Conservation (phyloP, 176 grass and related monocot species). For the Thalia dealbata region DNA sequence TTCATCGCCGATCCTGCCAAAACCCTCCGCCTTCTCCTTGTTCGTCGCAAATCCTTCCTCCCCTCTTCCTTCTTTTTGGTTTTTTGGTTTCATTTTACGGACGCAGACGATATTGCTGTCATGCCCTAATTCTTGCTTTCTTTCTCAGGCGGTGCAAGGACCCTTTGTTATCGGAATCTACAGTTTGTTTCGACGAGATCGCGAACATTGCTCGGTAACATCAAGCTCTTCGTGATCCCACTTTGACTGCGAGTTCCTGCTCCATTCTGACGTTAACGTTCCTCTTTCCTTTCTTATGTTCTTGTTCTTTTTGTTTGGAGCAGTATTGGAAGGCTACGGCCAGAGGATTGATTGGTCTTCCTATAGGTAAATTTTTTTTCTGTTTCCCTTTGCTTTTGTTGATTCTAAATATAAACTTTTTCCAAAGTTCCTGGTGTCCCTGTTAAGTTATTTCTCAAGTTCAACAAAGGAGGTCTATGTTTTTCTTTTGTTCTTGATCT, state of each 20-base stretch:
- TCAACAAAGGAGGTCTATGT: neutral
- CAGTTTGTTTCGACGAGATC: slow-evolving; percentile 53
- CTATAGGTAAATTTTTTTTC: slow-evolving; percentile 34
- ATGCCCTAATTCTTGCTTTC: neutral
- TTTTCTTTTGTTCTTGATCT: too few relatives aligned
- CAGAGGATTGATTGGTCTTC: slow-evolving; percentile 49
- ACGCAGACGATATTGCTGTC: neutral
- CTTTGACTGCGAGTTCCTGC: neutral
- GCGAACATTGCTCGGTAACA: slow-evolving; percentile 38
- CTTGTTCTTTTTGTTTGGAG: neutral
- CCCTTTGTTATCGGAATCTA: slow-evolving; percentile 56
- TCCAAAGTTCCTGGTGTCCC: neutral
- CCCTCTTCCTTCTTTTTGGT: too few relatives aligned
- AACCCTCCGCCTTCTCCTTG: slow-evolving; percentile 57
- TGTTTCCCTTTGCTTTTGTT: slow-evolving; percentile 1
- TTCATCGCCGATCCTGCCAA: slow-evolving; percentile 44
- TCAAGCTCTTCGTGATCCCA: neutral
- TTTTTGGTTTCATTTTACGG: too few relatives aligned
- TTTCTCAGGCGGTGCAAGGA: slow-evolving; percentile 47
- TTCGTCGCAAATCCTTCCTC: slow-evolving; percentile 5
- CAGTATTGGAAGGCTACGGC: slow-evolving; percentile 55
- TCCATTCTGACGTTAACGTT: neutral
- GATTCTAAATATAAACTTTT: slow-evolving; percentile 16
- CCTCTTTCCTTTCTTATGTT: slow-evolving; percentile 8
- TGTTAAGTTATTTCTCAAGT: neutral